Percentiles rank a stretch among this genome's conserved stretches.
phyloP scores from a whole-genome alignment of 1,284 basidiomycete genomes.

The Sanghuangporus baumii region DNA sequence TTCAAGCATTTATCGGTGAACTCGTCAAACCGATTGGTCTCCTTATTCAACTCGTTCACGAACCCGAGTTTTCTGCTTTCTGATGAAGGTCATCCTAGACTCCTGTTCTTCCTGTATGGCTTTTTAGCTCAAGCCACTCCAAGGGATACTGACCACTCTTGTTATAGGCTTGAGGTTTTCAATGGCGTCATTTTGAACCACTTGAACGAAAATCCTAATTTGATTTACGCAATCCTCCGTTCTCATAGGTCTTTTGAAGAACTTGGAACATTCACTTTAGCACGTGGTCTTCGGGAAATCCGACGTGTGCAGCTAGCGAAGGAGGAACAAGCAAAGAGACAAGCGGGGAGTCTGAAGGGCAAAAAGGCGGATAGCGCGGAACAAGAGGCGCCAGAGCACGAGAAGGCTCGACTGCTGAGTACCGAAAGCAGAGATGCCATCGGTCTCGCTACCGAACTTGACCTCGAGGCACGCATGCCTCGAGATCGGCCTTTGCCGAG shows the following conservation, averaged over 20 bases:
- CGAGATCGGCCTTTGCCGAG: slow-evolving; percentile 9
- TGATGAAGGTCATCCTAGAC: slow-evolving; percentile 89
- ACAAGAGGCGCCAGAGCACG: slow-evolving; percentile 28
- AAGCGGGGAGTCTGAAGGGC: slow-evolving; percentile 26
- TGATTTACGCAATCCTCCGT: slow-evolving; percentile 82
- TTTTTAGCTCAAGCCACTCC: slow-evolving; percentile 8
- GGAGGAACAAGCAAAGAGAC: slow-evolving; percentile 52
- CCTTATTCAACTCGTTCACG: slow-evolving; percentile 86
- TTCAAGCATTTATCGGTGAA: slow-evolving; percentile 78
- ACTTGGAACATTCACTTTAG: slow-evolving; percentile 83
- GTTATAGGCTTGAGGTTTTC: slow-evolving; percentile 79
- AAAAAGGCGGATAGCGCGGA: slow-evolving; percentile 33
- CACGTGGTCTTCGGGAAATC: slow-evolving; percentile 79
- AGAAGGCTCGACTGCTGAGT: slow-evolving; percentile 58
- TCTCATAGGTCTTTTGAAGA: slow-evolving; percentile 82
- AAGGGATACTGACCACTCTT: background rate
- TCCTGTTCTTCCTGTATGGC: slow-evolving; percentile 82
- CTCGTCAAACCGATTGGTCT: slow-evolving; percentile 77
- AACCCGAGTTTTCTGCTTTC: slow-evolving; percentile 85
- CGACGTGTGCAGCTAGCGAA: slow-evolving; percentile 65
- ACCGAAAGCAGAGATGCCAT: slow-evolving; percentile 31
- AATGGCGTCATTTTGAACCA: slow-evolving; percentile 77
- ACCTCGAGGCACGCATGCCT: slow-evolving; percentile 17
- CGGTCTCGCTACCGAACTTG: slow-evolving; percentile 17
- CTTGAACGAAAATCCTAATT: slow-evolving; percentile 74